These are phyloP conservation scores for Phialocephala sp. DNA, from an alignment of 2,329 filamentous ascomycete species.

Conservation along the genomic window DNA sequence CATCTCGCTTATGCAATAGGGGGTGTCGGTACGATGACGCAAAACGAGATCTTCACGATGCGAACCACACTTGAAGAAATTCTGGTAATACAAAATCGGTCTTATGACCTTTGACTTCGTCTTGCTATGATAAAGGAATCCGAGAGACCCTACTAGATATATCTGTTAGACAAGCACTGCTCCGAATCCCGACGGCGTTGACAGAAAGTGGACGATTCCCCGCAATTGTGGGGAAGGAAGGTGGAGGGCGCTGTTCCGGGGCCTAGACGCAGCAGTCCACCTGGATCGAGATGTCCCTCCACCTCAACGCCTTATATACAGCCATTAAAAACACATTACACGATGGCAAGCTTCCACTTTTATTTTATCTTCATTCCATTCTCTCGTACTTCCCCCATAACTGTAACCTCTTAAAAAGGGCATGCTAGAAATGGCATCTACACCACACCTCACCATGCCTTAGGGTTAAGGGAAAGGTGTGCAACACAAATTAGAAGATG, in stretches of 20 bases:
- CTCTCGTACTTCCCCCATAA: background rate
- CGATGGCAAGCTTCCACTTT: background rate
- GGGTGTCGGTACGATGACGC: background rate
- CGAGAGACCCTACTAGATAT: too few species aligned
- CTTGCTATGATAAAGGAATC: too few species aligned
- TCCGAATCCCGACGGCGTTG: background rate
- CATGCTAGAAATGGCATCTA: too few species aligned
- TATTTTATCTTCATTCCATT: background rate
- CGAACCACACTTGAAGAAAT: background rate
- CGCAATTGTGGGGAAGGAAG: constrained; percentile 3
- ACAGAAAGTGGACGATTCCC: background rate
- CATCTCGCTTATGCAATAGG: constrained; percentile 4
- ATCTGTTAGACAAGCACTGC: too few species aligned
- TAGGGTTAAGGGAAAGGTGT: too few species aligned
- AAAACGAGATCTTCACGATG: too few species aligned
- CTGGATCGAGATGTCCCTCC: background rate
- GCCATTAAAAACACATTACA: background rate
- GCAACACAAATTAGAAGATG: too few species aligned
- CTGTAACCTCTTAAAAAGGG: background rate
- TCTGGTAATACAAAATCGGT: background rate
- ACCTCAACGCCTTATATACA: background rate
- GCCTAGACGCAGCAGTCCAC: background rate
- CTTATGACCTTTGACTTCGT: background rate
- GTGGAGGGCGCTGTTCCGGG: background rate
- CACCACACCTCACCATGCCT: too few species aligned